A percentile compares a stretch with the other conserved stretches of the same genome.
These are phyloP conservation scores for Colletotrichum abscissum DNA, from an alignment of 2,329 filamentous ascomycete genomes.

Conservation along the genomic window DNA sequence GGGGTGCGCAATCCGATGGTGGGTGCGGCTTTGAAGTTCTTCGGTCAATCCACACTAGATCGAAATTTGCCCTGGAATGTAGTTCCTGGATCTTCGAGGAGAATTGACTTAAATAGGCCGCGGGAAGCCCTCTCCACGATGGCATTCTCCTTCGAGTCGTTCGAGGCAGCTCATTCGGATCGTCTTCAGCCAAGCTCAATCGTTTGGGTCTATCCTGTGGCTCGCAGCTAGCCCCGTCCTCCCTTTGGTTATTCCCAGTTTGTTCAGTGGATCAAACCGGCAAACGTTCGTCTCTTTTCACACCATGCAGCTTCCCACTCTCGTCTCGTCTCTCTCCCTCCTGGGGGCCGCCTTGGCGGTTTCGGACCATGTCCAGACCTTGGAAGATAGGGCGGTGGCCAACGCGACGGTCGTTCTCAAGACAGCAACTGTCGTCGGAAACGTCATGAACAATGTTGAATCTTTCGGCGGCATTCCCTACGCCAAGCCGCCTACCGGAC, in stretches of 20 bases:
- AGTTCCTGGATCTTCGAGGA: not conserved
- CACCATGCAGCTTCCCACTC: slow-evolving; percentile 23
- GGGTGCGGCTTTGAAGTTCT: slow-evolving; percentile 15
- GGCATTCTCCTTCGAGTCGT: not conserved
- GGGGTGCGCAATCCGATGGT: slow-evolving; percentile 7
- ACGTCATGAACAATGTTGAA: slow-evolving; percentile 54
- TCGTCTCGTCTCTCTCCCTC: slow-evolving; percentile 28
- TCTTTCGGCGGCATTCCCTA: slow-evolving; percentile 73
- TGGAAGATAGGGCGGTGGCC: slow-evolving; percentile 21
- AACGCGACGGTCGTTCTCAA: slow-evolving; percentile 36
- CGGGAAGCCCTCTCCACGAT: slow-evolving; percentile 1
- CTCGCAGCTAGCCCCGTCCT: not conserved
- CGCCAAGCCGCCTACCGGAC: slow-evolving; percentile 68
- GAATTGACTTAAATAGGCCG: slow-evolving; percentile 24
- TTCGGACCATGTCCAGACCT: slow-evolving; percentile 14
- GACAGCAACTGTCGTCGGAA: slow-evolving; percentile 39
- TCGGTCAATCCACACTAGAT: slow-evolving; percentile 4
- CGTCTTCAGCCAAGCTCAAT: slow-evolving; percentile 20
- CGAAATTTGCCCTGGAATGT: not conserved
- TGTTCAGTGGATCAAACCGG: not conserved
- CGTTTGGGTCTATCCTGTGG: slow-evolving; percentile 5
- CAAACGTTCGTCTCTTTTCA: not conserved
- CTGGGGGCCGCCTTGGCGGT: slow-evolving; percentile 23
- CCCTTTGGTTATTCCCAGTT: not conserved
- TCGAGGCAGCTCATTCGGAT: slow-evolving; percentile 12